Conservation (phyloP, 371 early-diverging fungal species). For the Blakeslea trispora region DNA sequence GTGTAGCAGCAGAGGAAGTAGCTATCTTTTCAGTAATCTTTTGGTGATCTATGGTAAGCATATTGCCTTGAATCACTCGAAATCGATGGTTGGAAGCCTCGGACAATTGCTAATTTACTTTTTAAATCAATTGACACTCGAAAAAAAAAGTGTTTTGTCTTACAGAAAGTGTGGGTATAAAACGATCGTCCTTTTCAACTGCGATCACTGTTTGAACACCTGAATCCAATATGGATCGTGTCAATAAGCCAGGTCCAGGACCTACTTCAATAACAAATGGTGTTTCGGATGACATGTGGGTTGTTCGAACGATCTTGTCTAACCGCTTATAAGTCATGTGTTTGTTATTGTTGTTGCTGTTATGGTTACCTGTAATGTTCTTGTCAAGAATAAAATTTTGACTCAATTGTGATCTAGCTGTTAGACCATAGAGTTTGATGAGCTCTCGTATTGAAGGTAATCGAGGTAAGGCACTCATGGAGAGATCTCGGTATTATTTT, state of each 20-base stretch:
- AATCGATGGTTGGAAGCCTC: conserved; percentile 58
- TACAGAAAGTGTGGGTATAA: conserved; percentile 70
- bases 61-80: conserved; percentile 67
- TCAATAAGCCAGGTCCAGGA: conserved; percentile 82
- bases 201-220: conserved; percentile 71
- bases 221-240: conserved; percentile 75
- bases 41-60: conserved; percentile 59
- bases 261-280: conserved; percentile 84
- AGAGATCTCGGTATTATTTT: too few relatives aligned
- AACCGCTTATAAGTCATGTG: too few relatives aligned
- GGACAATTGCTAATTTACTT: conserved; percentile 59
- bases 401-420: conserved; percentile 73
- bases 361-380: conserved; percentile 70
- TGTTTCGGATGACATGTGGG: conserved; percentile 58
- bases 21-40: conserved; percentile 34
- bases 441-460: conserved; percentile 77
- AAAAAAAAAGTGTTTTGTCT: too few relatives aligned
- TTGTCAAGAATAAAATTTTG: conserved; percentile 89
- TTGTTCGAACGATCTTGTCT: conserved; percentile 73
- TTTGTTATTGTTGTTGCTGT: too few relatives aligned
- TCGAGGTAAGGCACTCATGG: conserved; percentile 27
- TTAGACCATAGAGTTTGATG: conserved; percentile 75
- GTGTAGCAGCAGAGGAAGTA: background rate
- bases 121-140: too few relatives aligned
- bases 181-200: conserved; percentile 80